phyloP scores from a whole-genome alignment of 495 filamentous ascomycete genomes.

The Penicillium alfredii region DNA sequence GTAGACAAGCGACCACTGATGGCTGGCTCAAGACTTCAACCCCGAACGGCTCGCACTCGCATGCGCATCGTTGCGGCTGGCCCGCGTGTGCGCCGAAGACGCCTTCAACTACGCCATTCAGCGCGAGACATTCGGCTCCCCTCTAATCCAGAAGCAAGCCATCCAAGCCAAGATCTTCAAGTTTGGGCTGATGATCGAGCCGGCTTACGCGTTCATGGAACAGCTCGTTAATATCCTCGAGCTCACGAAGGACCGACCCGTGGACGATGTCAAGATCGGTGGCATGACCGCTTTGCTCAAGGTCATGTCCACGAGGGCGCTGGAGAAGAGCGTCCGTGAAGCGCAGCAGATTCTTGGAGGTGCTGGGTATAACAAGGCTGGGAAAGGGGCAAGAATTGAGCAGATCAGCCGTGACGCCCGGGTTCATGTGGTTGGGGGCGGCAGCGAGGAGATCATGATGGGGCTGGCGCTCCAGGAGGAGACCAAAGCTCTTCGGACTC shows the following conservation, averaged over 20 bases:
- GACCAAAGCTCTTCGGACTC: conserved; percentile 32
- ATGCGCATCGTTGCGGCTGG: conserved; percentile 37
- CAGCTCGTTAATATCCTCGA: conserved; percentile 43
- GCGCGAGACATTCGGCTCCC: conserved; percentile 44
- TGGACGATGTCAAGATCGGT: conserved; percentile 39
- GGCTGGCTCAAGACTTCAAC: conserved; percentile 36
- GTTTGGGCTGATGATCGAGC: conserved; percentile 45
- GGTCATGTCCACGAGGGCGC: conserved; percentile 47
- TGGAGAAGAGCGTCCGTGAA: conserved; percentile 53
- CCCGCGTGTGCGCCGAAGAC: conserved; percentile 44
- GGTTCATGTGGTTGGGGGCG: conserved; percentile 54
- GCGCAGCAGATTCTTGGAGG: conserved; percentile 58
- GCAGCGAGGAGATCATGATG: conserved; percentile 52
- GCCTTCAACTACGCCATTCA: conserved; percentile 45
- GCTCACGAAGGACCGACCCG: conserved; percentile 28
- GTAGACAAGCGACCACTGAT: background rate
- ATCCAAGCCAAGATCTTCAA: conserved; percentile 46
- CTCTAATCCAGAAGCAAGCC: conserved; percentile 39
- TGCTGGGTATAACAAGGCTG: conserved; percentile 48
- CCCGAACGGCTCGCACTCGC: conserved; percentile 41
- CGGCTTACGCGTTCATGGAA: conserved; percentile 44
- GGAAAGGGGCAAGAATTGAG: conserved; percentile 47
- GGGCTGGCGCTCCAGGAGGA: conserved; percentile 46
- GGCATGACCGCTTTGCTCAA: conserved; percentile 47
- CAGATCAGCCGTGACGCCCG: conserved; percentile 53